Percentiles rank a stretch among this genome's conserved stretches.
Conservation (phyloP, 2,329 filamentous ascomycete genomes). For the Cytospora paraplurivora region DNA sequence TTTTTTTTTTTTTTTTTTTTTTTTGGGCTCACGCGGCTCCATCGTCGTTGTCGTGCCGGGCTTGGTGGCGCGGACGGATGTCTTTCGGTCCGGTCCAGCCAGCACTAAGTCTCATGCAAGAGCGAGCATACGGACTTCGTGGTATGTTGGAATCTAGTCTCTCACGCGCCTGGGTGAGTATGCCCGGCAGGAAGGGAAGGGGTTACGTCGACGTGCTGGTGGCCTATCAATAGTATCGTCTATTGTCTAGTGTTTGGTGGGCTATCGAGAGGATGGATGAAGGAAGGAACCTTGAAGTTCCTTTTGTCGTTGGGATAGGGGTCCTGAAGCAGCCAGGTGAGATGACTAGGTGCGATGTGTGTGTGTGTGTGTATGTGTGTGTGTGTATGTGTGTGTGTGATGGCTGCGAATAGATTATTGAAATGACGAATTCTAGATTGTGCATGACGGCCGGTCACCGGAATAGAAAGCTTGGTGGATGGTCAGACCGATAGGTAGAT, state of each 20-base stretch:
- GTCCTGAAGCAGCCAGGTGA: conserved; percentile 19
- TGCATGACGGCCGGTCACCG: conserved; percentile 22
- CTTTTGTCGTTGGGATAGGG: not conserved
- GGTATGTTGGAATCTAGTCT: conserved; percentile 12
- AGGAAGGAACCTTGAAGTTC: no score
- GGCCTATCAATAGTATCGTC: not conserved
- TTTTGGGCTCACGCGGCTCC: conserved; percentile 16
- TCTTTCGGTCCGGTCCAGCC: conserved; percentile 18
- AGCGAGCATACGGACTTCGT: conserved; percentile 13
- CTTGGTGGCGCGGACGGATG: not conserved
- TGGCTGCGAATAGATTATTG: conserved; percentile 23
- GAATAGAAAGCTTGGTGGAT: not conserved
- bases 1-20: no score
- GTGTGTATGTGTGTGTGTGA: conserved; percentile 18
- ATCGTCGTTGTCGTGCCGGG: conserved; percentile 5
- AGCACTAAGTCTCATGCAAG: conserved; percentile 23
- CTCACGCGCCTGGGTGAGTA: not conserved
- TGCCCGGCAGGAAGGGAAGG: conserved; percentile 1
- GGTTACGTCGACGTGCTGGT: conserved; percentile 23
- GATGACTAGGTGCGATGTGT: conserved; percentile 6
- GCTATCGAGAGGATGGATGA: no score
- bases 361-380: conserved; percentile 6
- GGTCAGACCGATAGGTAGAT: not conserved
- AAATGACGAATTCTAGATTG: conserved; percentile 24
- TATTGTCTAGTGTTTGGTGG: no score